These are phyloP conservation scores for Trapa incisa DNA, from an alignment of 345 rosid species.

Conservation along the genomic window DNA sequence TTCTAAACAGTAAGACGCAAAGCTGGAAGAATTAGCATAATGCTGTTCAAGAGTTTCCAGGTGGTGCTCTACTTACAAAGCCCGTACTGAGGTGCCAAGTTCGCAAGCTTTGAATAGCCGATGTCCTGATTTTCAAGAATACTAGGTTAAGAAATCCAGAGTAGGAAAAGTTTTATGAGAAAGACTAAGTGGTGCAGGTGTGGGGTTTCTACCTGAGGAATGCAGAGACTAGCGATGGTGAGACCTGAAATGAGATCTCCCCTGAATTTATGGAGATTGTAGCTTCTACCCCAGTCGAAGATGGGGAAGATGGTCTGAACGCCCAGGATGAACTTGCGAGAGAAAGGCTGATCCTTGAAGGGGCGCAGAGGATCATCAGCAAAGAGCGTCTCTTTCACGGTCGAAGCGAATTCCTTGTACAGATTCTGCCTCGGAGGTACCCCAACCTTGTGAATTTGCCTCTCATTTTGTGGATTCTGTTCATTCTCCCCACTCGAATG, in stretches of 20 bases:
- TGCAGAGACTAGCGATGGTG: slow-evolving; percentile 96
- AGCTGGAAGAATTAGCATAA: not conserved
- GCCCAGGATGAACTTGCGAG: slow-evolving; percentile 50
- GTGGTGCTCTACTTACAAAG: slow-evolving; percentile 48
- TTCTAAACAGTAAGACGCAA: not conserved
- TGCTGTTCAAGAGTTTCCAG: not conserved
- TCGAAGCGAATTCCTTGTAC: slow-evolving; percentile 40
- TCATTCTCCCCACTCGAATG: slow-evolving; percentile 19
- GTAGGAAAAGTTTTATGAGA: too few relatives aligned
- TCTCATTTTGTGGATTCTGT: slow-evolving; percentile 18
- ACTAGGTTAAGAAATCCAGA: too few relatives aligned
- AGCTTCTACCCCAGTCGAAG: slow-evolving; percentile 61
- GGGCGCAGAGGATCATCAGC: slow-evolving; percentile 73
- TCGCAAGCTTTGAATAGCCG: slow-evolving; percentile 80
- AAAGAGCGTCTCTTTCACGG: slow-evolving; percentile 70
- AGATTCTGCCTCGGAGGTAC: slow-evolving; percentile 69
- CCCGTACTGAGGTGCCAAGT: slow-evolving; percentile 70
- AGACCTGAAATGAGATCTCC: slow-evolving; percentile 84
- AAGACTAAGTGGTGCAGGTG: too few relatives aligned
- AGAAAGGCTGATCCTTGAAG: slow-evolving; percentile 63
- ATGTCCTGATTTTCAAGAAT: slow-evolving; percentile 49
- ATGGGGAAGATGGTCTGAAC: slow-evolving; percentile 74
- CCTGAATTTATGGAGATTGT: slow-evolving; percentile 43
- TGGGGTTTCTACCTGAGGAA: slow-evolving; percentile 61
- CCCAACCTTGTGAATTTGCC: slow-evolving; percentile 64